These are phyloP conservation scores for Termitomyces bulborhizus DNA, from an alignment of 768 basidiomycete genomes.

Conservation along the genomic window DNA sequence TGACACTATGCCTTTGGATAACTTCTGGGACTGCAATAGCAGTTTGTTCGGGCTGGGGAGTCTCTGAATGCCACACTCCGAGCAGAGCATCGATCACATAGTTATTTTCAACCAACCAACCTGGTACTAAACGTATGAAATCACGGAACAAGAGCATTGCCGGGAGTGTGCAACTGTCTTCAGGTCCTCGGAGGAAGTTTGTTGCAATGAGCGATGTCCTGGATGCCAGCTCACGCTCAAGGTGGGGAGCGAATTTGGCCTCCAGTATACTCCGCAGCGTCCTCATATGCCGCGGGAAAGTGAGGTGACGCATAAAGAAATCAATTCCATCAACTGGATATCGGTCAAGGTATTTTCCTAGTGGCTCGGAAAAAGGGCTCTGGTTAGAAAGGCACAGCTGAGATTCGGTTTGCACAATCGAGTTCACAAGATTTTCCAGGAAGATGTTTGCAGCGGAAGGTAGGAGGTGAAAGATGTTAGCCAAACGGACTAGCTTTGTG, in stretches of 20 bases:
- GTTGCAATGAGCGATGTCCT: constrained; percentile 49
- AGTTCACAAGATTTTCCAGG: constrained; percentile 78
- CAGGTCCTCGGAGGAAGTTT: constrained; percentile 43
- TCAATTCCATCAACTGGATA: constrained; percentile 83
- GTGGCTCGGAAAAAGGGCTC: constrained; percentile 89
- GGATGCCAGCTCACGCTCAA: constrained; percentile 62
- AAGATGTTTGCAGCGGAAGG: constrained; percentile 92
- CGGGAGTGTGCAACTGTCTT: constrained; percentile 50
- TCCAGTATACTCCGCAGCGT: constrained; percentile 82
- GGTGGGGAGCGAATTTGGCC: constrained; percentile 69
- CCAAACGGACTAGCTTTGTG: constrained; percentile 87
- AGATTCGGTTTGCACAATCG: constrained; percentile 88
- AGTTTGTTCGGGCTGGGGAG: constrained; percentile 35
- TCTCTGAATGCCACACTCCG: constrained; percentile 62
- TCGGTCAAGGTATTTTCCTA: constrained; percentile 87
- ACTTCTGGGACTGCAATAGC: constrained; percentile 41
- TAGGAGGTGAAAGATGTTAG: constrained; percentile 95
- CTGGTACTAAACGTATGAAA: constrained; percentile 55
- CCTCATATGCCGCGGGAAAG: constrained; percentile 71
- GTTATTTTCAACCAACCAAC: constrained; percentile 66
- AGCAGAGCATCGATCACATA: constrained; percentile 69
- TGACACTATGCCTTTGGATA: constrained; percentile 54
- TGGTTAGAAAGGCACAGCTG: constrained; percentile 84
- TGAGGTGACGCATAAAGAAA: constrained; percentile 77
- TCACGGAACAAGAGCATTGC: constrained; percentile 76